Base-by-base conservation (phyloP, 1,284 basidiomycete genomes). In the Phaffia rhodozyma region DNA sequence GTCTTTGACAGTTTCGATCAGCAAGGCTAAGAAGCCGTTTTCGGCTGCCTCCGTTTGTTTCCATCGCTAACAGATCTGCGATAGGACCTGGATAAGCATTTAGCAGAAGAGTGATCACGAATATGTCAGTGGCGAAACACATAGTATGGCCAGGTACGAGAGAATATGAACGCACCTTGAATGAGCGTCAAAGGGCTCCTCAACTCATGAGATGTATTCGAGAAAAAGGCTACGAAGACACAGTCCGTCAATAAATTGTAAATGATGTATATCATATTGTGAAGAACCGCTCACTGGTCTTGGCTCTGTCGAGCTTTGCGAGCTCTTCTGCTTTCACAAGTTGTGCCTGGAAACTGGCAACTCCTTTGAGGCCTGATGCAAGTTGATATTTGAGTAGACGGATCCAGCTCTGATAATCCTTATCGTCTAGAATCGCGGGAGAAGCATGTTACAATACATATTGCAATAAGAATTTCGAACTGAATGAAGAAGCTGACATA, bases 101-200 rank as follows among this genome's bases (percentile, higher is more conserved):
- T 7, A 43, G 16, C 13, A 43, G 38, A 43, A 16, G 13, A 43
- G 16, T 7, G 16, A 43, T 11, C 7, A 43, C 16, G 13, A 43
- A 43, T 43, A 11, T 16, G 5, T 43, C 38, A 43, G 38, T 43
- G 7, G 38, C 13, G 38, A 43, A 16, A 43, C 6, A 43, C 2
- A 11, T 7, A 2, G 38, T 43, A 43, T 16, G 38, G 13, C 16
- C 13, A 11, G 2, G 2, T 11, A 43, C 38, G 38, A 16, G 16
- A 43, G 38, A 16, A 43, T 16, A 43, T 2, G 13, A 43, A 43
- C 13, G 2, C 2, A 43, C 38, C 69, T 11, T 70, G 58, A n/a
- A 78, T 74, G 4, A 78, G 68, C 0, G 75, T 75, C 2, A 78
- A 67, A 0, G 77, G 77, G 3, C 76, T 77, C 1, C 76, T 64